Conservation (phyloP, 2,329 filamentous ascomycete species). For the Ophiocordyceps robertsii region DNA sequence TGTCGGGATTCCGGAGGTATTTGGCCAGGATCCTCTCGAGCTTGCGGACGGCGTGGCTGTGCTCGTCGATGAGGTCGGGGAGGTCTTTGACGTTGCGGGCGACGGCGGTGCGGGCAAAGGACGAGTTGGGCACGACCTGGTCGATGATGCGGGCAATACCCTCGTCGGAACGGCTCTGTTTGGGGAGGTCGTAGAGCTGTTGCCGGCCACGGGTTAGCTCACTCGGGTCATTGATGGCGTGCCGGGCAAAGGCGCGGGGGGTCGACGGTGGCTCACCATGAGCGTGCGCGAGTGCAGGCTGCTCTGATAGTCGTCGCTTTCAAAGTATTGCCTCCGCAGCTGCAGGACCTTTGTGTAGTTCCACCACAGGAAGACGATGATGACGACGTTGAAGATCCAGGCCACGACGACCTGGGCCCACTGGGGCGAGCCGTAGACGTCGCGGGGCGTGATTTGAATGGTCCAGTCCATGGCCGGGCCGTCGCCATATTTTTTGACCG, state of each 20-base stretch:
- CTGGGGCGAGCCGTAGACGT: constrained; percentile 35
- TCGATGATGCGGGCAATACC: constrained; percentile 78
- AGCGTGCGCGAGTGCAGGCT: constrained; percentile 67
- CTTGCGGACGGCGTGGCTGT: constrained; percentile 66
- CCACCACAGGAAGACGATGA: constrained; percentile 75
- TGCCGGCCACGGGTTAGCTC: background rate
- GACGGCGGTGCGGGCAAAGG: constrained; percentile 67
- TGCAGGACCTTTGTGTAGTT: constrained; percentile 67
- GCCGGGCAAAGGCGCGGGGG: no score
- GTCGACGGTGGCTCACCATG: constrained; percentile 34
- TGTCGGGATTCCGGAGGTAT: constrained; percentile 77
- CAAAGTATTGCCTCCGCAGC: constrained; percentile 67
- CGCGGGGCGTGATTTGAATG: constrained; percentile 44
- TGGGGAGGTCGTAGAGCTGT: constrained; percentile 73
- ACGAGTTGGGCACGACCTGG: constrained; percentile 61
- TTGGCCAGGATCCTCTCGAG: constrained; percentile 76
- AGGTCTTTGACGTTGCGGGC: constrained; percentile 87
- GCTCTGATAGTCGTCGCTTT: constrained; percentile 75
- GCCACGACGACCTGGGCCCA: constrained; percentile 48
- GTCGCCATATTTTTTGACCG: constrained; percentile 10
- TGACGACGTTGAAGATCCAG: constrained; percentile 57
- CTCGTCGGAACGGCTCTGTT: constrained; percentile 65
- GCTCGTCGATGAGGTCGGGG: constrained; percentile 71
- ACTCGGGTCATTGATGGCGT: background rate
- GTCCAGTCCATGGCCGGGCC: constrained; percentile 28